Evolutionary conservation across 2,329 filamentous ascomycete species (phyloP).

Genomic region (Lachnellula subtilissima): DNA sequence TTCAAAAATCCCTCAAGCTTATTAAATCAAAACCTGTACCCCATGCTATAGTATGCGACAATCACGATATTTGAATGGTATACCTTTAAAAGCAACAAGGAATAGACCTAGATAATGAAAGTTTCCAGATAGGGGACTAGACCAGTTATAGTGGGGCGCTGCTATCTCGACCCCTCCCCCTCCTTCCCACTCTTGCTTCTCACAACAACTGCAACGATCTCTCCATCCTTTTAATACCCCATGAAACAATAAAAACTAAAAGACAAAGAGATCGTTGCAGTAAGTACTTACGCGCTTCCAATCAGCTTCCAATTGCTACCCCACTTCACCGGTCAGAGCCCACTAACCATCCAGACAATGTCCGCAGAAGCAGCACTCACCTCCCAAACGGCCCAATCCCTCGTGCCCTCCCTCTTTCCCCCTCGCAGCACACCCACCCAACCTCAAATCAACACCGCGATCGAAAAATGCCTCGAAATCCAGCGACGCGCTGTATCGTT

Average conservation of each 20-base stretch:
- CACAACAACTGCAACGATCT: conserved; percentile 9
- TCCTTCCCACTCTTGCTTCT: conserved; percentile 13
- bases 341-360: conserved; percentile 11
- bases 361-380: conserved; percentile 26
- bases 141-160: neutral
- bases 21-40: too few relatives aligned
- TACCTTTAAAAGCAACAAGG: too few relatives aligned
- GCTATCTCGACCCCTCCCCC: conserved; percentile 5
- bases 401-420: conserved; percentile 33
- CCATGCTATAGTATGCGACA: too few relatives aligned
- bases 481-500: conserved; percentile 41
- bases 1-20: too few relatives aligned
- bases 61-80: too few relatives aligned
- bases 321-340: neutral
- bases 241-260: neutral
- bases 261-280: neutral
- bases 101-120: too few relatives aligned
- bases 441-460: conserved; percentile 36
- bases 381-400: conserved; percentile 17
- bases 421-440: conserved; percentile 33
- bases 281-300: neutral
- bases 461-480: conserved; percentile 37
- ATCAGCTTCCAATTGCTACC: neutral
- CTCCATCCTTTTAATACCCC: neutral
- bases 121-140: too few relatives aligned